Evolutionary conservation across 2,329 filamentous ascomycete genomes (phyloP).

Genomic region (Microcyclosporella mali): DNA sequence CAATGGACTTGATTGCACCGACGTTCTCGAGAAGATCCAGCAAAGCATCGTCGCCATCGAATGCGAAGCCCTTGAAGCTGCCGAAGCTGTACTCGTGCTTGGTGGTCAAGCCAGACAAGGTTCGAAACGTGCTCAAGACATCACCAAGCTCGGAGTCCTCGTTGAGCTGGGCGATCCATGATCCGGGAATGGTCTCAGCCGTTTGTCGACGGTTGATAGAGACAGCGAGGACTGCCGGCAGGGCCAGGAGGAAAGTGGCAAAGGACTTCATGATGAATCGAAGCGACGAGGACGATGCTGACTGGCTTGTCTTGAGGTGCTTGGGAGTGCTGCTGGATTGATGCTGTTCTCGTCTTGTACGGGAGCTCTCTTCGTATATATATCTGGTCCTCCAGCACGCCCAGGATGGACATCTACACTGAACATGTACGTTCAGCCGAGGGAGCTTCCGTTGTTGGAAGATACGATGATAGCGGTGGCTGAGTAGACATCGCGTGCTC

Average conservation of each 20-base stretch:
- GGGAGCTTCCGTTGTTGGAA: not conserved
- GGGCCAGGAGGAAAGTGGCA: constrained; percentile 16
- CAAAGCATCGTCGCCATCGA: constrained; percentile 30
- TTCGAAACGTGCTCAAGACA: constrained; percentile 10
- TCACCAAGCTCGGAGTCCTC: constrained; percentile 8
- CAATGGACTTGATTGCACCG: constrained; percentile 34
- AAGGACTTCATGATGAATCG: constrained; percentile 14
- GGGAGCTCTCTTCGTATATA: constrained; percentile 1
- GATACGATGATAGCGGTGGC: not conserved
- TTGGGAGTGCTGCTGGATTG: not conserved
- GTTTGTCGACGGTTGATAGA: constrained; percentile 17
- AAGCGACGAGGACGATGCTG: not conserved
- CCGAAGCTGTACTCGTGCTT: constrained; percentile 27
- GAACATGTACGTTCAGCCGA: too few species aligned
- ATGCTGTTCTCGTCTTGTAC: constrained; percentile 1
- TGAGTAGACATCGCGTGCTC: not conserved
- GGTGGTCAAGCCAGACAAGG: constrained; percentile 15
- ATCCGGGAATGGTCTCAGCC: constrained; percentile 13
- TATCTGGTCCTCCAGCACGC: too few species aligned
- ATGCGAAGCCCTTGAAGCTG: constrained; percentile 35
- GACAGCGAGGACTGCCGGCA: constrained; percentile 15
- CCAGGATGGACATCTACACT: too few species aligned
- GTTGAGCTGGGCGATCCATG: constrained; percentile 19
- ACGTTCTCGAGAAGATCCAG: constrained; percentile 26
- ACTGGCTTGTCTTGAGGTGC: not conserved